These are phyloP conservation scores for Dipodascus geniculatus DNA, from an alignment of 805 yeast genomes.

Conservation along the genomic window DNA sequence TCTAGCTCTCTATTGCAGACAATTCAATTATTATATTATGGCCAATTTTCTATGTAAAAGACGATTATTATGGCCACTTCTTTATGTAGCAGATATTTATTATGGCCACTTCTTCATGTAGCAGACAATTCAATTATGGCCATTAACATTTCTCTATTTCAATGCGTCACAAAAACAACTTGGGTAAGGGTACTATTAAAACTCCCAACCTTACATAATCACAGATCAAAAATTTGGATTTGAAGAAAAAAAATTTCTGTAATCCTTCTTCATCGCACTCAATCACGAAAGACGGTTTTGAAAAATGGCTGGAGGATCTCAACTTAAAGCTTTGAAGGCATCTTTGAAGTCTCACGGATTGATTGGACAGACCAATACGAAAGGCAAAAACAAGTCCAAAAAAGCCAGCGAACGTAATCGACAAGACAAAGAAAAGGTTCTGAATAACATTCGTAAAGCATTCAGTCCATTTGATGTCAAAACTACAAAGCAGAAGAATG, in stretches of 20 bases:
- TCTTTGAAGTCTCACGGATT: slow-evolving; percentile 67
- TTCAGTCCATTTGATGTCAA: slow-evolving; percentile 87
- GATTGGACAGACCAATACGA: slow-evolving; percentile 68
- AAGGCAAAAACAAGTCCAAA: slow-evolving; percentile 35
- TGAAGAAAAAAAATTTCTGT: neutral
- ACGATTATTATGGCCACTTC: no score
- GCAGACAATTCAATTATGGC: no score
- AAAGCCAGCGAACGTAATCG: slow-evolving; percentile 18
- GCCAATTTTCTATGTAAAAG: no score
- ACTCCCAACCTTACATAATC: neutral
- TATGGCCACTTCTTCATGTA: no score
- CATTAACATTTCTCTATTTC: neutral
- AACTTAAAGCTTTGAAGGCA: slow-evolving; percentile 70
- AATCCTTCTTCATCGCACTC: neutral
- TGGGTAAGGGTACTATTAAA: neutral
- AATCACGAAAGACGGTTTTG: no score
- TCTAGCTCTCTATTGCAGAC: neutral
- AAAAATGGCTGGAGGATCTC: slow-evolving; percentile 35
- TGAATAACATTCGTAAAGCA: slow-evolving; percentile 59
- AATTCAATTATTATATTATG: no score
- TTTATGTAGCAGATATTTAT: no score
- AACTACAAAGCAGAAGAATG: slow-evolving; percentile 48
- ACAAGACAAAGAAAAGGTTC: slow-evolving; percentile 49
- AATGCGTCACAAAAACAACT: neutral
- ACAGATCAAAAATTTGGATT: neutral